A percentile compares a stretch with the other conserved stretches of the same genome.
phyloP scores from a whole-genome alignment of 169 alveolate genomes.

The Besnoitia besnoiti region DNA sequence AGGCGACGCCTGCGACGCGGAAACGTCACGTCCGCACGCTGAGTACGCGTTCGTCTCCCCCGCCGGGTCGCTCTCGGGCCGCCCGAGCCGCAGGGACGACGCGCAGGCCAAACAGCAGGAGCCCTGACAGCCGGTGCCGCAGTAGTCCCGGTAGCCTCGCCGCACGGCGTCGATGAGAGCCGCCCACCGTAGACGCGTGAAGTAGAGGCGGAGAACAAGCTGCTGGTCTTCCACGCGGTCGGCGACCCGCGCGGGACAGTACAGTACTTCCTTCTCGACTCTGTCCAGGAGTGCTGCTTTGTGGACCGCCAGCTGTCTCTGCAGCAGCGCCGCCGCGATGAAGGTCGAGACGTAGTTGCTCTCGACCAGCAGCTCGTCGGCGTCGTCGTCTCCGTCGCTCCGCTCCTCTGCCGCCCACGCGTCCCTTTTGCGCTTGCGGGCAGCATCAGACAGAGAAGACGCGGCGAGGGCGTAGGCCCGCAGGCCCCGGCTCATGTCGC shows the following conservation, averaged over 20 bases:
- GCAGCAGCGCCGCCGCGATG: constrained; percentile 34
- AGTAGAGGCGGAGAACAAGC: constrained; percentile 21
- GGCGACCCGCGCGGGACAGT: neutral
- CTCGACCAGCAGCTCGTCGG: neutral
- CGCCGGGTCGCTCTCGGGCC: neutral
- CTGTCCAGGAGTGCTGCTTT: constrained; percentile 43
- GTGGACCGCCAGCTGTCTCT: constrained; percentile 4
- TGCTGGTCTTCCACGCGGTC: constrained; percentile 27
- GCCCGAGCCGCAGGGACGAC: neutral
- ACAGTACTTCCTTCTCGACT: constrained; percentile 7
- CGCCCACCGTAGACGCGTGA: constrained; percentile 41
- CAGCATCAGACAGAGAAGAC: neutral
- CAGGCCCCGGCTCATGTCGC: neutral
- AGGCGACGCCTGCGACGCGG: too few species aligned
- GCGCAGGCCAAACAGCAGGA: constrained; percentile 13
- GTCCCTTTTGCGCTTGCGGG: neutral
- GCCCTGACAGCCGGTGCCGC: constrained; percentile 33
- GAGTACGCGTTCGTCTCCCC: too few species aligned
- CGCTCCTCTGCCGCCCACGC: neutral
- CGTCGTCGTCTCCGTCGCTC: neutral
- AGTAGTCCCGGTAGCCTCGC: constrained; percentile 39
- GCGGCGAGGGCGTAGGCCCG: neutral
- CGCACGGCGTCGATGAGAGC: neutral
- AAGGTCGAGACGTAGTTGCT: constrained; percentile 27
- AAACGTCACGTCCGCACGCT: too few species aligned